Evolutionary conservation across 257 asterid species (phyloP), one percentile per base, ranked within the genome.

Genomic region (Salvia rosmarinus): DNA sequence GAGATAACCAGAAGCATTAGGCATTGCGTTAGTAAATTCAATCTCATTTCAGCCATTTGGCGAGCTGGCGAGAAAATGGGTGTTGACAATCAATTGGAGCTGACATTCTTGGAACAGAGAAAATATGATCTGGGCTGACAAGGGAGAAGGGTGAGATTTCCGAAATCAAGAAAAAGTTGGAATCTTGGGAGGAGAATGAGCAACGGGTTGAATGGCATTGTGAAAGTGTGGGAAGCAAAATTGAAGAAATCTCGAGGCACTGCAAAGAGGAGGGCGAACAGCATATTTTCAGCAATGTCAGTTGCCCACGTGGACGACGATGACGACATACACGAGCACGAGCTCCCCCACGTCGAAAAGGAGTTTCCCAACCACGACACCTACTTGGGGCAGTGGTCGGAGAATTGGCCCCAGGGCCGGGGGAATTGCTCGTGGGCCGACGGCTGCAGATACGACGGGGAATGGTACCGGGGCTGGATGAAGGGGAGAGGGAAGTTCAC

Each of bases 241-340:
- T 66, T 87, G 67, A 90, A 86, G 80, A 89, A 89, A 84, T 79
- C 96, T 6, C 84, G 86, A 70, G 88, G 85, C 28, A 71, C 82
- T 28, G 89, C 85, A 11, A 84, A 80, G 83, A 85, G 78, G 75
- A 86, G 84, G 70, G 78, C 85, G 7, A 87, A 89, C 71, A 84
- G 79, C 77, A 82, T 90, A 65, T 91, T 90, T 66, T 67, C 90
- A 42, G 81, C 88, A 72, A 94, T 90, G 98, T 90, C 98, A 68
- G 97, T 94, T 47, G 97, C 98, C 81, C 96, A 89, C 71, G 98
- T 87, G 35, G 96, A 89, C 14, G 97, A 94, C 16, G 89, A 87
- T 12, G 57, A 64, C 14, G 70, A 61, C 14, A 5, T 62, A 16
- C 83, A 76, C 1, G 74, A 55, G 8, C 68, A 81, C 17, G 92